Evolutionary conservation across 192 early-diverging fungal species (phyloP).

Genomic region (Backusella luteola): DNA sequence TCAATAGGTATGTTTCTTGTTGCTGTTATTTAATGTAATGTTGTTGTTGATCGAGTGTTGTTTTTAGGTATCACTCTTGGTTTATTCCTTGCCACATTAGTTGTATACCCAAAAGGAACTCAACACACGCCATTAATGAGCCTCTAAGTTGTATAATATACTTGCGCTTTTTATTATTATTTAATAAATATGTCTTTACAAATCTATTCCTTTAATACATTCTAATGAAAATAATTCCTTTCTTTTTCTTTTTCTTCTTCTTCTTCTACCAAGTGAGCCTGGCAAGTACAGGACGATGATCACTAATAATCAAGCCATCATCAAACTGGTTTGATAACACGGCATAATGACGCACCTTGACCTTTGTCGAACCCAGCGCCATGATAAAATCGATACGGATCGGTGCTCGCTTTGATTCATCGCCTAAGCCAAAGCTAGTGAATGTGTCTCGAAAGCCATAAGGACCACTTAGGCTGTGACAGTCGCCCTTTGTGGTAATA

Average conservation of each 20-base stretch:
- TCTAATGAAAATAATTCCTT: no score
- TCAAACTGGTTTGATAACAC: conserved; percentile 33
- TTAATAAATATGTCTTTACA: background rate
- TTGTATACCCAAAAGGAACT: conserved; percentile 54
- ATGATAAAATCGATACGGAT: conserved; percentile 38
- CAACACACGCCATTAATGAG: conserved; percentile 43
- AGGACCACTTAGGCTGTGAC: conserved; percentile 19
- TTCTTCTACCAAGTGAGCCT: conserved; percentile 21
- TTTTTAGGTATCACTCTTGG: conserved; percentile 54
- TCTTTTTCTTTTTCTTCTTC: background rate
- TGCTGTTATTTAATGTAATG: background rate
- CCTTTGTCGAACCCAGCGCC: background rate
- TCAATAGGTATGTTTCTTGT: conserved; percentile 17
- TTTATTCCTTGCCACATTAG: conserved; percentile 63
- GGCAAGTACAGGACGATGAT: conserved; percentile 40
- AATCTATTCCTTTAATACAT: background rate
- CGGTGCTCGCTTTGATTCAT: conserved; percentile 11
- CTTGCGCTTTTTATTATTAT: background rate
- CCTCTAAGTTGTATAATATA: background rate
- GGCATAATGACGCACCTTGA: conserved; percentile 21
- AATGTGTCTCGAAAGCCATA: conserved; percentile 38
- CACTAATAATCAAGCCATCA: conserved; percentile 37
- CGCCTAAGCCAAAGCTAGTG: conserved; percentile 29
- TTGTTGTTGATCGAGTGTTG: background rate
- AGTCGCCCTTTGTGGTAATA: background rate